A percentile compares a stretch with the other conserved stretches of the same genome.
Evolutionary conservation across 257 asterid genomes (phyloP).

Genomic region (Ocimum tenuiflorum): DNA sequence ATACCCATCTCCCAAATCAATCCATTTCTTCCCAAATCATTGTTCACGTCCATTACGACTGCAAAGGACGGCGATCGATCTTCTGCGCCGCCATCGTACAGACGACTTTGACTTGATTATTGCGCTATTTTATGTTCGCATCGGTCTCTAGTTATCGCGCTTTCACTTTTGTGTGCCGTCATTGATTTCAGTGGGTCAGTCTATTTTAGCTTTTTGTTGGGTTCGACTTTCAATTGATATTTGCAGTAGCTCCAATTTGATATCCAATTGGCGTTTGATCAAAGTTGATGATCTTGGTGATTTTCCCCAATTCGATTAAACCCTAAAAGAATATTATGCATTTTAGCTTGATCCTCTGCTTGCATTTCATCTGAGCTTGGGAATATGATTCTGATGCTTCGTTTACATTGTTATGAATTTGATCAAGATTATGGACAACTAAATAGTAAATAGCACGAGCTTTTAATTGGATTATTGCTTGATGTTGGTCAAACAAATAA

Average conservation of each 20-base stretch:
- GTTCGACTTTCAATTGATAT: conserved; percentile 16
- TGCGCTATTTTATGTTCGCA: background rate
- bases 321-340: conserved; percentile 13
- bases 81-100: conserved; percentile 15
- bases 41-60: conserved; percentile 8
- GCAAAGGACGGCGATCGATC: conserved; percentile 25
- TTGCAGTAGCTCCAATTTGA: conserved; percentile 5
- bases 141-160: background rate
- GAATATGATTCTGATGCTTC: background rate
- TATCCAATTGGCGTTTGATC: conserved; percentile 6
- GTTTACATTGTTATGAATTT: background rate
- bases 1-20: conserved; percentile 14
- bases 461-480: conserved; percentile 5
- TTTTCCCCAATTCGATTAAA: conserved; percentile 32
- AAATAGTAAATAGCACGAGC: background rate
- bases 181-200: conserved; percentile 21
- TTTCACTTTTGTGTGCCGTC: conserved; percentile 4
- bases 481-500: background rate
- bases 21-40: conserved; percentile 21
- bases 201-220: background rate
- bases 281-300: conserved; percentile 5
- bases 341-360: conserved; percentile 5
- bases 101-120: background rate
- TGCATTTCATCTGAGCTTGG: background rate
- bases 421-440: conserved; percentile 20